Conservation (phyloP, 345 rosid genomes). For the Citrus trifoliata region DNA sequence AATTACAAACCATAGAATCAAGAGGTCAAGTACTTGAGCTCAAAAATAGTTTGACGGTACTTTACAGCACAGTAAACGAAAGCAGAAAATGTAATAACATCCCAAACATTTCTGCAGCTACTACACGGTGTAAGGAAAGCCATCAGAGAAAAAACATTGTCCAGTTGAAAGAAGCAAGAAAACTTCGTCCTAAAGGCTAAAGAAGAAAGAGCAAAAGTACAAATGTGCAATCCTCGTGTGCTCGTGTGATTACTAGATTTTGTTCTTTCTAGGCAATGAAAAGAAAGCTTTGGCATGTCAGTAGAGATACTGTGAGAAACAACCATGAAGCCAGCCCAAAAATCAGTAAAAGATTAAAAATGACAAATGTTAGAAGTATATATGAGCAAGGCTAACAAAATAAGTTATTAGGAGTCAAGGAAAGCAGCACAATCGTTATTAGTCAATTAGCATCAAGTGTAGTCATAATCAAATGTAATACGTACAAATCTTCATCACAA, state of each 20-base stretch:
- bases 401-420: not conserved
- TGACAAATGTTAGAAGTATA: not conserved
- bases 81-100: not conserved
- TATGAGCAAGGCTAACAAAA: not conserved
- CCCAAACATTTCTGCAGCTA: not conserved
- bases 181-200: not conserved
- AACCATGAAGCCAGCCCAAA: not conserved
- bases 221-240: not conserved
- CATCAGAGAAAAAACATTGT: not conserved
- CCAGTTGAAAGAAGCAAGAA: not conserved
- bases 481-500: not conserved
- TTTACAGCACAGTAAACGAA: not conserved
- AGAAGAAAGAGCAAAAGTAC: not conserved
- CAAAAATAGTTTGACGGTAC: not conserved
- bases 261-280: not conserved
- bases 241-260: not conserved
- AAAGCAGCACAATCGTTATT: not conserved
- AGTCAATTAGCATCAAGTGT: not conserved
- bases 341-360: not conserved
- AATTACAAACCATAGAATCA: not conserved
- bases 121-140: no score
- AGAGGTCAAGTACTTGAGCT: not conserved
- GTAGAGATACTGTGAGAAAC: not conserved
- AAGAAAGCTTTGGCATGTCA: not conserved
- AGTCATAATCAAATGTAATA: not conserved